Conservation (phyloP, 2,329 filamentous ascomycete genomes). For the Fusarium ramigenum region DNA sequence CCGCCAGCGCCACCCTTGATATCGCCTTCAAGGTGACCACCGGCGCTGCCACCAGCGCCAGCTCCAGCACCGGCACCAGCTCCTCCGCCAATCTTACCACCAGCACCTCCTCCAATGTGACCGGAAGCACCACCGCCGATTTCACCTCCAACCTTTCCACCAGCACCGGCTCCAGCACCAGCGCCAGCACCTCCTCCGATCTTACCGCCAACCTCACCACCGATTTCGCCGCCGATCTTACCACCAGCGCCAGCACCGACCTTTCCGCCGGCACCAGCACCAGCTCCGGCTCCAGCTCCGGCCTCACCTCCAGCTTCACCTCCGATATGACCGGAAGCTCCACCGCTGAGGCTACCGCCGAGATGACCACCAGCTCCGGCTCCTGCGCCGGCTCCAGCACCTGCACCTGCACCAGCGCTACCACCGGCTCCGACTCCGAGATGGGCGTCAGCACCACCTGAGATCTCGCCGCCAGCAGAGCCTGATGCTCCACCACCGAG, state of each 20-base stretch:
- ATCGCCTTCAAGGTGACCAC: not conserved
- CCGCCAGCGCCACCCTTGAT: not conserved
- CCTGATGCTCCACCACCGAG: conserved; percentile 9
- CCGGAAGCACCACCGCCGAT: too few relatives aligned
- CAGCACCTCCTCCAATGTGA: too few relatives aligned
- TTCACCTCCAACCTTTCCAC: too few relatives aligned
- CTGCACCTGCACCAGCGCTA: not conserved
- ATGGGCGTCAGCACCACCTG: not conserved
- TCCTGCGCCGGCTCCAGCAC: not conserved
- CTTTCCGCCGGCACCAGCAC: not conserved
- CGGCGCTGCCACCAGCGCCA: not conserved
- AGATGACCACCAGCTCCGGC: not conserved
- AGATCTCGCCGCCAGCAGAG: not conserved
- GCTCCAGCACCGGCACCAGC: not conserved
- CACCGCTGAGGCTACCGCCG: not conserved
- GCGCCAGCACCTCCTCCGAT: not conserved
- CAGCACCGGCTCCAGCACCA: not conserved
- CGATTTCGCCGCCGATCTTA: not conserved
- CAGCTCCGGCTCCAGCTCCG: not conserved
- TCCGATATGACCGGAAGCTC: not conserved
- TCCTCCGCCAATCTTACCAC: too few relatives aligned
- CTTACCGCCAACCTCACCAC: not conserved
- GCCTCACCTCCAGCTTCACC: not conserved
- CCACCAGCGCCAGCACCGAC: conserved; percentile 1
- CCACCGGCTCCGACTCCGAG: conserved; percentile 10